These are phyloP conservation scores for Silene conica DNA, from an alignment of 148 eudicot genomes.

Conservation along the genomic window DNA sequence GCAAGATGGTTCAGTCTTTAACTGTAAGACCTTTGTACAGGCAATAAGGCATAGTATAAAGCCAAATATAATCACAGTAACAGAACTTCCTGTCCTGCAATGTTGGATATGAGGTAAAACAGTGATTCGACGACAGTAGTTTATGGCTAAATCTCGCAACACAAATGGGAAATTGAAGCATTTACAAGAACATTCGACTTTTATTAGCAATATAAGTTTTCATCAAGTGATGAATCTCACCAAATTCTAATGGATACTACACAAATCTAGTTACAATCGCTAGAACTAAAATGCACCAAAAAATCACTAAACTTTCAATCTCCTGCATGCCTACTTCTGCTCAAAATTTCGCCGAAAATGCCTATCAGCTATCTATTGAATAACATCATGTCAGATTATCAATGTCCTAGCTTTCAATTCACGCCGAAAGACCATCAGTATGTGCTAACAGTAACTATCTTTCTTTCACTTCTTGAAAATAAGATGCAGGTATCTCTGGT, in stretches of 20 bases:
- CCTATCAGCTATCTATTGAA: neutral
- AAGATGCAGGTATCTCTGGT: constrained; percentile 49
- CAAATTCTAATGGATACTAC: neutral
- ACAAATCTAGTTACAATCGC: neutral
- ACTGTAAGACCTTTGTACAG: neutral
- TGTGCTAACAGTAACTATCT: constrained; percentile 13
- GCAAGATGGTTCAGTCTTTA: neutral
- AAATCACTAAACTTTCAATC: neutral
- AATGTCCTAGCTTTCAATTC: no score
- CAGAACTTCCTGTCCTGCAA: no score
- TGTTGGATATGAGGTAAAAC: no score
- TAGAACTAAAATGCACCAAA: neutral
- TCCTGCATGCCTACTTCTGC: constrained; percentile 1
- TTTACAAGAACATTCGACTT: neutral
- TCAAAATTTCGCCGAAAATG: neutral
- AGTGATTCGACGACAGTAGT: no score
- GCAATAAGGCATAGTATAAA: neutral
- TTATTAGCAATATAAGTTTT: neutral
- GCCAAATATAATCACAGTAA: no score
- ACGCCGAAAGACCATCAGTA: neutral
- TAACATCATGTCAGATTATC: neutral
- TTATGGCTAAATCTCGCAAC: no score
- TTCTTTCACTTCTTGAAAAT: constrained; percentile 43
- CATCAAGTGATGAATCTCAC: neutral
- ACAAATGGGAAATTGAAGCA: no score